Base-by-base conservation (phyloP, 495 filamentous ascomycete species). In the Penicillium bialowiezense region DNA sequence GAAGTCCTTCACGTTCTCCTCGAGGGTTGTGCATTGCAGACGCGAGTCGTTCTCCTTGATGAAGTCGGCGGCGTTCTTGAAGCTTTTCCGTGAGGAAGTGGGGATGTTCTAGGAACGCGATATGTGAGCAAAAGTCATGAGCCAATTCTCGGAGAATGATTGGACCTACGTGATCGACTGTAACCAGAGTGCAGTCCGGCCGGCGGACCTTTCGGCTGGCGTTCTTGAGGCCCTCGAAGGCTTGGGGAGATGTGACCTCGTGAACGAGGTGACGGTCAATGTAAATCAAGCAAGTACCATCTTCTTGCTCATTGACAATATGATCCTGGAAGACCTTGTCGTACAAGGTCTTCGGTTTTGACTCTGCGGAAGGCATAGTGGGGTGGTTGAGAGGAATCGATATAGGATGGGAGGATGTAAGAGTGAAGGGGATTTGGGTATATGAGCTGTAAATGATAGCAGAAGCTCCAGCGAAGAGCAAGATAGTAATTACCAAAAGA, bases 191-290 rank as follows among this genome's bases (percentile, higher is more conserved):
- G 77, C 91, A 96, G 69, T 98, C 93, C 52, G 92, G 90, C 64
- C 93, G 79, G 69, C 93, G 85, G 48, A 98, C 92, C 64, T 82
- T 83, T 37, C 93, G 85, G 42, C 82, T 80, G 28, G 93, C 90
- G 68, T 90, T 92, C 66, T 85, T 84, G 28, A 98, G 80, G 17
- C 93, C 92, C 64, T 98, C 93, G 59, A 98, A 98, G 33, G 93
- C 93, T 88, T 98, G 93, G 37, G 93, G 93, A 45, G 92, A 96
- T 43, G 93, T 97, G 63, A 98, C 93, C 78, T 98, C 93, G 64
- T 98, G 93, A 45, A 97, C 90, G 31, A 98, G 80, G 78, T 98
- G 93, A 67, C 93, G 81, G 70, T 95, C 89, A 62, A 97, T 97
- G 60, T 98, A 98, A 23, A 98, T 75, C 46, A 96, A 67, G 59